Base-by-base conservation (phyloP, 2,329 filamentous ascomycete genomes). In the Zopfia rhizophila region DNA sequence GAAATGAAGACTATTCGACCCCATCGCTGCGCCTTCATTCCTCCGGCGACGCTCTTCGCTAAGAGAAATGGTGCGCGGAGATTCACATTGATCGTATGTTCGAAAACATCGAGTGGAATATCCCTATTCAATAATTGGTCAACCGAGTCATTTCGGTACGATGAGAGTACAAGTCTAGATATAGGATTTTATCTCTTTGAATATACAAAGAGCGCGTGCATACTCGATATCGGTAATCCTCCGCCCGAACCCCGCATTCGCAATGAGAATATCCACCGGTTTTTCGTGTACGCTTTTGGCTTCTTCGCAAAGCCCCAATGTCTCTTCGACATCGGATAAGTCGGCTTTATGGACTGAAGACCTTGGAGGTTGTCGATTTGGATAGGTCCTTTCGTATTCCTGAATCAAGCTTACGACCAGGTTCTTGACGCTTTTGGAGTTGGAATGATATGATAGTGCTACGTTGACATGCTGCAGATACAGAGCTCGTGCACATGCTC, bases 241-340 rank as follows among this genome's bases (percentile, higher is more conserved):
- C 60, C 84, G 84, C 28, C 85, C 85, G 53, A 86, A 79, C 0
- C 85, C 86, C 1, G 86, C 86, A 58, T 89, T 89, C 7, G 81
- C 82, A 18, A 89, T 67, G 3, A 89, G 72, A 16, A 89, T 87
- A 58, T 88, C 82, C 0, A 83, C 82, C 2, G 75, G 74, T 44
- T 80, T 75, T 8, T 73, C 74, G 61, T 87, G 83, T 38, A 79
- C 61, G 1, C 69, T 60, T 35, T 77, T 69, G 30, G 88, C 80
- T 43, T 84, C 77, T 11, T 72, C 56, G 45, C 84, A 85, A 54
- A 88, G 75, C 3, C 66, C 61, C 29, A 78, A 67, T 22, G 86
- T 80, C 33, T 82, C 78, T 5, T 77, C 75, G 4, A 78, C 74
- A 6, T 76, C 77, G 12, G 75, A 76, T 47, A 87, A 79, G 57